Percentiles rank a stretch among this genome's conserved stretches.
phyloP scores from a whole-genome alignment of 2,329 filamentous ascomycete genomes.

The Botrytis byssoidea region DNA sequence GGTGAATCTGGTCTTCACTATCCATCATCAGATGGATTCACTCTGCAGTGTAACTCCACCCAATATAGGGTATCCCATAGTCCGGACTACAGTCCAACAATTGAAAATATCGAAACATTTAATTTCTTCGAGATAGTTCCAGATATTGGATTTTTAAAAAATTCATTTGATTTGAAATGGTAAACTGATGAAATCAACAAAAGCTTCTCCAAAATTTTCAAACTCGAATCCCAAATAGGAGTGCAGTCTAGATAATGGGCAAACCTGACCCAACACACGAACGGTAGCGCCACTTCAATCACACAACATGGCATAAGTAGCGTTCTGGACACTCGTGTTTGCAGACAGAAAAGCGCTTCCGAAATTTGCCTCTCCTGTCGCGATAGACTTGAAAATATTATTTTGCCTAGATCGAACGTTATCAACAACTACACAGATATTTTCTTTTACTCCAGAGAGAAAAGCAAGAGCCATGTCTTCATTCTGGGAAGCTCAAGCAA shows the following conservation, averaged over 20 bases:
- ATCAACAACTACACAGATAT: not conserved
- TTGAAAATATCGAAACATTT: not conserved
- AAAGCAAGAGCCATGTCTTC: conserved; percentile 1
- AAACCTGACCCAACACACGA: not conserved
- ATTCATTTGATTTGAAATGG: not conserved
- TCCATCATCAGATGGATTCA: not conserved
- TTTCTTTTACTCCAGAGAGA: not conserved
- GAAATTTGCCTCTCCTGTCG: not conserved
- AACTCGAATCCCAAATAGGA: not conserved
- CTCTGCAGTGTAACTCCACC: conserved; percentile 19
- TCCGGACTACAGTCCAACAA: not conserved
- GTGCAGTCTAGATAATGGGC: not conserved
- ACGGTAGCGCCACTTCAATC: not conserved
- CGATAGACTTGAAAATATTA: not conserved
- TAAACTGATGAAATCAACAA: not conserved
- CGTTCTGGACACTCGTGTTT: not conserved
- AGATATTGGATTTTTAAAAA: not conserved
- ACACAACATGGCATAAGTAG: conserved; percentile 1
- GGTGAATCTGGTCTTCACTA: not conserved
- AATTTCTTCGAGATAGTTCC: not conserved
- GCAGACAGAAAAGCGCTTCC: not conserved
- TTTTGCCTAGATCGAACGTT: not conserved
- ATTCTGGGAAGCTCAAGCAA: not conserved
- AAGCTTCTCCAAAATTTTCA: not conserved
- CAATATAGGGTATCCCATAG: not conserved